phyloP scores from a whole-genome alignment of 768 basidiomycete genomes.

The Trametes gibbosa region DNA sequence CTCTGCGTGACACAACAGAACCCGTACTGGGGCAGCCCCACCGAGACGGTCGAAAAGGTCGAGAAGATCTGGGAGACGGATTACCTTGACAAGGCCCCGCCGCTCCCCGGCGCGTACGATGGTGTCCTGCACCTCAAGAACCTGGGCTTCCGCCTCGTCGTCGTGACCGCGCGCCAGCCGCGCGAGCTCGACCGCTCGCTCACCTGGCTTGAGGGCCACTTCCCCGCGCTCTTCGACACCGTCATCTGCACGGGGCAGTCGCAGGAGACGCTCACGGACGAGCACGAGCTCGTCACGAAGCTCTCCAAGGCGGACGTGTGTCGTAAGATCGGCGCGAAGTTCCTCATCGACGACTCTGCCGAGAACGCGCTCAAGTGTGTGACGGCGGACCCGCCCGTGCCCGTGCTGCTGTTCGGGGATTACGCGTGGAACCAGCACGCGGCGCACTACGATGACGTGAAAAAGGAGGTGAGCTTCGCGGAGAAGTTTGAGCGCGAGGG shows the following conservation, averaged over 20 bases:
- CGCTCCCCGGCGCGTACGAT: conserved; percentile 61
- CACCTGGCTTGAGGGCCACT: conserved; percentile 64
- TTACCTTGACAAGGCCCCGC: conserved; percentile 43
- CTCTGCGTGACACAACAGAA: conserved; percentile 37
- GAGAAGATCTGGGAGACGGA: conserved; percentile 54
- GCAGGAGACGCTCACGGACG: conserved; percentile 46
- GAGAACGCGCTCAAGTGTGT: conserved; percentile 72
- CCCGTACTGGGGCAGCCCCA: conserved; percentile 58
- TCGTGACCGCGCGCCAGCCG: conserved; percentile 71
- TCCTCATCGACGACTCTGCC: conserved; percentile 78
- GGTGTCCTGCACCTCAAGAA: conserved; percentile 52
- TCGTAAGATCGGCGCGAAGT: conserved; percentile 53
- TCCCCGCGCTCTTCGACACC: conserved; percentile 59
- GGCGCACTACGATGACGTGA: conserved; percentile 43
- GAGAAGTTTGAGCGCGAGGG: conserved; percentile 45
- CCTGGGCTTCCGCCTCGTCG: conserved; percentile 65
- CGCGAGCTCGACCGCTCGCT: conserved; percentile 56
- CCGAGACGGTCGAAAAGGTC: conserved; percentile 59
- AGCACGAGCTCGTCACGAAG: conserved; percentile 48
- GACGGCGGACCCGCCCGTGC: conserved; percentile 45
- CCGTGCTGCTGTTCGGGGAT: conserved; percentile 69
- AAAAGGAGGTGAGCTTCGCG: conserved; percentile 54
- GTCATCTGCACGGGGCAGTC: conserved; percentile 77
- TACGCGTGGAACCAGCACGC: conserved; percentile 74
- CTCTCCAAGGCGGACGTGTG: conserved; percentile 76